A percentile compares a stretch with the other conserved stretches of the same genome.
phyloP scores from a whole-genome alignment of 2,329 filamentous ascomycete genomes.

The Diaporthe amygdali region DNA sequence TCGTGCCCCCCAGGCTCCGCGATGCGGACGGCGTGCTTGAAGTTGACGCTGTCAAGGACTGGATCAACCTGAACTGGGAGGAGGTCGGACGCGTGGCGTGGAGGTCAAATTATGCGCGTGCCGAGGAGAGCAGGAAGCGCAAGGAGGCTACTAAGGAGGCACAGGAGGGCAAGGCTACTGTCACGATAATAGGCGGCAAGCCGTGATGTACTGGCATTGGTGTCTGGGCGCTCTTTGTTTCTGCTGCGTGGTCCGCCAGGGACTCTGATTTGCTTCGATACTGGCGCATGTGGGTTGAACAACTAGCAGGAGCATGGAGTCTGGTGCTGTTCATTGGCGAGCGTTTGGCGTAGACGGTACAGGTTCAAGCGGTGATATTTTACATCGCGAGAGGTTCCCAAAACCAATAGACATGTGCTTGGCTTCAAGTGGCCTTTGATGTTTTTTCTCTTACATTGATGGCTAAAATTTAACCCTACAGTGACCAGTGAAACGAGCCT shows the following conservation, averaged over 20 bases:
- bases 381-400: neutral
- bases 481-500: neutral
- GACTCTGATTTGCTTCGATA: neutral
- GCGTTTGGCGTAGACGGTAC: neutral
- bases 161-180: neutral
- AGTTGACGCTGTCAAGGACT: constrained; percentile 45
- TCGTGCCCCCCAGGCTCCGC: constrained; percentile 31
- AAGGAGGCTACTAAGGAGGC: neutral
- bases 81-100: constrained; percentile 36
- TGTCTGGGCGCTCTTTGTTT: neutral
- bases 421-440: neutral
- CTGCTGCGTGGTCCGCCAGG: neutral
- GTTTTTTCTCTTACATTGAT: neutral
- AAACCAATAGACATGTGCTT: neutral
- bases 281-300: neutral
- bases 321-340: neutral
- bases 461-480: neutral
- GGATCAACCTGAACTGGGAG: constrained; percentile 45
- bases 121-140: constrained; percentile 18
- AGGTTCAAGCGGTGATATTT: neutral
- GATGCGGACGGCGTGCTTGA: constrained; percentile 49
- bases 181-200: neutral
- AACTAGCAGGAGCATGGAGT: neutral
- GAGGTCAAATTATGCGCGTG: constrained; percentile 26
- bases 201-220: neutral